A percentile compares a stretch with the other conserved stretches of the same genome.
phyloP scores from a whole-genome alignment of 1,284 basidiomycete species.

The Coniferiporia weirii region DNA sequence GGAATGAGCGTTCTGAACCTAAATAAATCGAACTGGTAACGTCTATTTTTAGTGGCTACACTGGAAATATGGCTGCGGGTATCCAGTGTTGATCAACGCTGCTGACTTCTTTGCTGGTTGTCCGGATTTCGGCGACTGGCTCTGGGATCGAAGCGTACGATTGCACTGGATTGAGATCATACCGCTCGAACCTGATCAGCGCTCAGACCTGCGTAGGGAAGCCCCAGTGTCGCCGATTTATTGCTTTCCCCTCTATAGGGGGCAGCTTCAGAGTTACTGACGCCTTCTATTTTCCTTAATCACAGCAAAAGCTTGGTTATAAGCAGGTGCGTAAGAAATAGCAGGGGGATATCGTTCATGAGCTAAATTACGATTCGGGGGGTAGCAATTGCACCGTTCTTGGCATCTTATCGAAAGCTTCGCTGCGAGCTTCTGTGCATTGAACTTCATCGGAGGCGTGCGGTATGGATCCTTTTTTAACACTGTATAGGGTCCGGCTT shows the following conservation, averaged over 20 bases:
- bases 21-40: constrained; percentile 58
- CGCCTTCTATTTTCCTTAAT: constrained; percentile 25
- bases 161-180: constrained; percentile 76
- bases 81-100: constrained; percentile 46
- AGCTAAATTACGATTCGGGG: neutral
- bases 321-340: constrained; percentile 53
- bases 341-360: neutral
- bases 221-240: constrained; percentile 63
- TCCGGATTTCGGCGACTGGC: constrained; percentile 24
- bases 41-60: constrained; percentile 56
- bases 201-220: constrained; percentile 95
- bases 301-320: constrained; percentile 71
- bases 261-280: constrained; percentile 47
- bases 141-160: constrained; percentile 26
- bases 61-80: constrained; percentile 80
- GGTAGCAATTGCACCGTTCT: constrained; percentile 73
- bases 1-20: constrained; percentile 28
- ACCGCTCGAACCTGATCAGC: constrained; percentile 94
- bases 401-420: constrained; percentile 81
- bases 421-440: constrained; percentile 76
- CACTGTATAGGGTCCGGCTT: neutral
- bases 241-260: constrained; percentile 34
- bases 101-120: constrained; percentile 24
- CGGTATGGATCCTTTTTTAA: constrained; percentile 42
- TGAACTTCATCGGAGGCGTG: constrained; percentile 83